A percentile compares a stretch with the other conserved stretches of the same genome.
Evolutionary conservation across 1,284 basidiomycete species (phyloP).

Genomic region (Phylloboletellus chloephorus): DNA sequence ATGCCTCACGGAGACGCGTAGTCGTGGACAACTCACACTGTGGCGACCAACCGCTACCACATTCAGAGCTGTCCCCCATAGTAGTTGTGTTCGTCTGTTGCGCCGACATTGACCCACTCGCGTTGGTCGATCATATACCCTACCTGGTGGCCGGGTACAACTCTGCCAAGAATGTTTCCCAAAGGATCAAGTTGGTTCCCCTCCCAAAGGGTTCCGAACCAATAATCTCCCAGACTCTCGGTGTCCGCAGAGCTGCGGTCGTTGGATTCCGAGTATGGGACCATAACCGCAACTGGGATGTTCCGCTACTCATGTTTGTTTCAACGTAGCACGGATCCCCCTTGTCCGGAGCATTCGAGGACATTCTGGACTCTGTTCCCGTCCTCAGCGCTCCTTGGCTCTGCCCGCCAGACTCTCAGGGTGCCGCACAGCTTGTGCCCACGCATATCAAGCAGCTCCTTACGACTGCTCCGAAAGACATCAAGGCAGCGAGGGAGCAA

Average conservation of each 20-base stretch:
- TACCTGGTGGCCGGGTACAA: slow-evolving; percentile 71
- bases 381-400: slow-evolving; percentile 63
- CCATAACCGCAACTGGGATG: neutral
- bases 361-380: slow-evolving; percentile 46
- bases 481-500: slow-evolving; percentile 63
- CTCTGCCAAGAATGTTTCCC: slow-evolving; percentile 32
- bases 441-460: slow-evolving; percentile 84
- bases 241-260: slow-evolving; percentile 65
- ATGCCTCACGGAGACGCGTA: too few species aligned
- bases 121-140: slow-evolving; percentile 66
- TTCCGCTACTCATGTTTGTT: slow-evolving; percentile 7
- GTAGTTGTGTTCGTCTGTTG: slow-evolving; percentile 62
- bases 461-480: slow-evolving; percentile 76
- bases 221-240: slow-evolving; percentile 56
- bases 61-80: slow-evolving; percentile 22
- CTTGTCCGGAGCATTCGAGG: slow-evolving; percentile 34
- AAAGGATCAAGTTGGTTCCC: slow-evolving; percentile 55
- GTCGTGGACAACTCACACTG: slow-evolving; percentile 11
- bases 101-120: slow-evolving; percentile 66
- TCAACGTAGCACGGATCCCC: slow-evolving; percentile 36
- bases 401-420: slow-evolving; percentile 13
- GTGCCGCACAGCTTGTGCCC: slow-evolving; percentile 44
- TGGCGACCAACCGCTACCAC: slow-evolving; percentile 3
- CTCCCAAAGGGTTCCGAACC: slow-evolving; percentile 69
- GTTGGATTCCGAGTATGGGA: slow-evolving; percentile 53